Conservation (phyloP, 495 filamentous ascomycete species). For the Penicillium nucicola region DNA sequence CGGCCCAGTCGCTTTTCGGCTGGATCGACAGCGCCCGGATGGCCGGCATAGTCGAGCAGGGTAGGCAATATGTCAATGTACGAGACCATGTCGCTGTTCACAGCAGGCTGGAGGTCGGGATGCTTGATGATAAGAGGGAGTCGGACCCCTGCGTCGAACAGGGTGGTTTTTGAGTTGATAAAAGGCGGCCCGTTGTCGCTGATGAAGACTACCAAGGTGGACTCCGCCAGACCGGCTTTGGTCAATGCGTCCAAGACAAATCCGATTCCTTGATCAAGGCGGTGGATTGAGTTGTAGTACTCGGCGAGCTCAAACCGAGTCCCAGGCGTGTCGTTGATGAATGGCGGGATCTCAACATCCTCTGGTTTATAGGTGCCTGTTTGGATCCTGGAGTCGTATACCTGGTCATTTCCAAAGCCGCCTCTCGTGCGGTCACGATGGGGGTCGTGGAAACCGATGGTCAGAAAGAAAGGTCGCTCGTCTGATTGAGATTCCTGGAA, state of each 20-base stretch:
- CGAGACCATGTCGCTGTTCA: conserved; percentile 42
- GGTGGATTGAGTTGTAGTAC: conserved; percentile 40
- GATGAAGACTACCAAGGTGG: conserved; percentile 41
- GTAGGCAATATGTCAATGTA: conserved; percentile 46
- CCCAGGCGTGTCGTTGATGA: conserved; percentile 35
- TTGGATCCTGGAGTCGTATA: conserved; percentile 14
- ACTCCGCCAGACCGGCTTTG: conserved; percentile 22
- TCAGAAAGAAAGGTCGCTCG: conserved; percentile 36
- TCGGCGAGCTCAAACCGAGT: conserved; percentile 36
- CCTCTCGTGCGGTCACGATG: conserved; percentile 38
- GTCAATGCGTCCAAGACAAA: conserved; percentile 34
- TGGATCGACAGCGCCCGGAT: conserved; percentile 3
- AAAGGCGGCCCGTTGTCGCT: conserved; percentile 49
- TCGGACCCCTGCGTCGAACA: conserved; percentile 45
- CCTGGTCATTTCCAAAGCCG: conserved; percentile 40
- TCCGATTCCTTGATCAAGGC: conserved; percentile 41
- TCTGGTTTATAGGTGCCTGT: conserved; percentile 10
- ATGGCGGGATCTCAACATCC: conserved; percentile 33
- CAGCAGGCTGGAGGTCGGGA: conserved; percentile 18
- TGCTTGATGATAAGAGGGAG: conserved; percentile 38
- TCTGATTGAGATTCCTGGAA: conserved; percentile 27
- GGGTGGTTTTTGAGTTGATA: conserved; percentile 46
- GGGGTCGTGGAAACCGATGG: conserved; percentile 44
- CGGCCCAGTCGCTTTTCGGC: conserved; percentile 15
- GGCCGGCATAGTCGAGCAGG: conserved; percentile 35